Evolutionary conservation across 768 basidiomycete genomes (phyloP), one percentile per base, ranked within the genome.

Genomic region (Auricularia sp.): DNA sequence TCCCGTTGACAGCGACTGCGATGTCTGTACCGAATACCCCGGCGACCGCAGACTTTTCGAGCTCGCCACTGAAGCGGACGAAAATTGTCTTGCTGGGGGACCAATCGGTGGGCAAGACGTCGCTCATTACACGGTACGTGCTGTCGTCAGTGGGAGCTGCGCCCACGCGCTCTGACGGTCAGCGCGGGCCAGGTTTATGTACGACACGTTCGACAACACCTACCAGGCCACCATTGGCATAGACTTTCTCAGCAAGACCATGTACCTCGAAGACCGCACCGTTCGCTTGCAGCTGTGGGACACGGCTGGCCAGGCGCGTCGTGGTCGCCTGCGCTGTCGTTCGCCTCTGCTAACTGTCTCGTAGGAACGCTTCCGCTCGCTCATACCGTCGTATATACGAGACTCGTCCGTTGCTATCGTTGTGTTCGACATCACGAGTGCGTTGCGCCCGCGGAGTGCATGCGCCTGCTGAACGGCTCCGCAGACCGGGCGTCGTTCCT

Each of bases 201-300:
- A 99, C 75, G 97, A 99, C 78, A 98, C 97, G 0, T 99, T 99
- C 76, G 97, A 99, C 81, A 98, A 98, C 76, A 98, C 96, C 54
- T 99, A 99, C 76, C 92, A 94, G 74, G 94, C 94, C 21, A 96
- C 94, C 10, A 96, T 96, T 73, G 94, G 96, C 65, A 99, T 99
- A 77, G 97, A 99, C 79, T 99, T 99, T 75, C 80, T 99, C 77
- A 96, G 94, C 79, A 99, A 99, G 82, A 98, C 97, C 0, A 96
- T 99, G 93, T 99, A 99, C 77, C 83, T 98, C 65, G 97, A 99
- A 73, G 97, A 99, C 79, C 83, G 97, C 71, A 99, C 97, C 1
- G 96, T 99, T 59, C 85, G 97, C 73, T 78, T 99, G 76, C 97
- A 99, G 74, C 79, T 99, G 16, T 99, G 97, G 97, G 97, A 99